Evolutionary conservation across 768 basidiomycete genomes (phyloP), one percentile per base, ranked within the genome.

Genomic region (Chalciporus piperatus): DNA sequence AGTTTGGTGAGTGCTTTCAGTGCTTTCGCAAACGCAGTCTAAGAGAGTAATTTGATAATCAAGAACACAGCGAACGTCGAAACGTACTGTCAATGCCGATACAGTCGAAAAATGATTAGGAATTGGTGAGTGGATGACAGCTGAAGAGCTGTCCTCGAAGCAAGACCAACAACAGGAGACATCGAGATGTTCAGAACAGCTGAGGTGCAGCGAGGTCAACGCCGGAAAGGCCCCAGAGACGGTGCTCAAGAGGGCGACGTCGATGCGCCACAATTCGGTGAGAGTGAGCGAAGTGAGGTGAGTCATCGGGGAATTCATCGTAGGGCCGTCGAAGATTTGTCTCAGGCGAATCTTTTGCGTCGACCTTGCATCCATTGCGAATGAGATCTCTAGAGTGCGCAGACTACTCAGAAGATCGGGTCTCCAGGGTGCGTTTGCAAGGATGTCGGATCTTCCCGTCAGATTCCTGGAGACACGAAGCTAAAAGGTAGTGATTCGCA

Each of bases 121-220:
- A 49, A 89, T 72, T 0, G 86, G 85, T 7, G 85, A 89, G 65
- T 88, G 85, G 3, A 75, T 52, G 22, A 75, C 74, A 45, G 74
- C 72, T 9, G 69, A 74, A 22, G 81, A 69, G 43, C 79, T 82
- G 39, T 85, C 84, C 67, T 83, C 82, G 52, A 81, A 81, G 62
- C 87, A 89, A 41, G 62, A 58, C 75, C 80, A 81, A 63, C 86
- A 89, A 61, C 83, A 85, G 45, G 68, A 71, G 25, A 74, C 60
- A 50, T 81, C 77, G 41, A 87, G 70, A 35, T 82, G 74, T 54
- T 84, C 83, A 6, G 80, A 77, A 52, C 80, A 81, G 59, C 79
- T 82, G 43, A 88, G 70, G 54, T 79, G 72, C 12, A 89, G 76
- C 45, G 72, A 67, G 3, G 53, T 49, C 40, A 89, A 66, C 23